These are phyloP conservation scores for Acanthamoeba castellanii DNA, from an alignment of 208 protist genomes.

Conservation along the genomic window DNA sequence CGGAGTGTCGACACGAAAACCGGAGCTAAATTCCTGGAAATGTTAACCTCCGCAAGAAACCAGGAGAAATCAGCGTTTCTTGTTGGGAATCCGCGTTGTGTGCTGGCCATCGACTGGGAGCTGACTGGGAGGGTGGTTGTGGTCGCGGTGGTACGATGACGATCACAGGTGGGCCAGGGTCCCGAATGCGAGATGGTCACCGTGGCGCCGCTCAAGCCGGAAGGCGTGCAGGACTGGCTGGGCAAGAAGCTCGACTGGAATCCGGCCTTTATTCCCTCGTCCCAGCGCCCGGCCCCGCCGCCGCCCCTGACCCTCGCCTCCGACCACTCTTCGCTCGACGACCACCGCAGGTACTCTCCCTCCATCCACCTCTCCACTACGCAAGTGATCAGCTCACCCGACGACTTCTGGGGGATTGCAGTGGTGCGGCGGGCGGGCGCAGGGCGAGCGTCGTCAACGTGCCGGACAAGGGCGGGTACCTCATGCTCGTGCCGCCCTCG, in stretches of 20 bases:
- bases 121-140: background rate
- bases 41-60: background rate
- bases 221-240: constrained; percentile 38
- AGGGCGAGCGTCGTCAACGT: background rate
- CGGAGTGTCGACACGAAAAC: constrained; percentile 42
- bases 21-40: constrained; percentile 51
- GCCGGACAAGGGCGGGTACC: background rate
- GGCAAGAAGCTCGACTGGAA: constrained; percentile 65
- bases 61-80: no score
- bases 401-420: background rate
- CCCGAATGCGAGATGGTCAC: background rate
- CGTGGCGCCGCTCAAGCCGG: background rate
- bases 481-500: constrained; percentile 32
- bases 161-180: constrained; percentile 9
- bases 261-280: constrained; percentile 40
- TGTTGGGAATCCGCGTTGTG: no score
- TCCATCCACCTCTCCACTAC: background rate
- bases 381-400: background rate
- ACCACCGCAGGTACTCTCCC: background rate
- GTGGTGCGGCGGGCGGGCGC: background rate
- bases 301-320: background rate
- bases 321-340: background rate
- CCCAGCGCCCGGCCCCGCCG: background rate
- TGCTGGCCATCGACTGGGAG: no score
- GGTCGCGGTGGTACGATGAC: background rate